phyloP scores from a whole-genome alignment of 805 yeast genomes.

The Wickerhamiella parazyma region DNA sequence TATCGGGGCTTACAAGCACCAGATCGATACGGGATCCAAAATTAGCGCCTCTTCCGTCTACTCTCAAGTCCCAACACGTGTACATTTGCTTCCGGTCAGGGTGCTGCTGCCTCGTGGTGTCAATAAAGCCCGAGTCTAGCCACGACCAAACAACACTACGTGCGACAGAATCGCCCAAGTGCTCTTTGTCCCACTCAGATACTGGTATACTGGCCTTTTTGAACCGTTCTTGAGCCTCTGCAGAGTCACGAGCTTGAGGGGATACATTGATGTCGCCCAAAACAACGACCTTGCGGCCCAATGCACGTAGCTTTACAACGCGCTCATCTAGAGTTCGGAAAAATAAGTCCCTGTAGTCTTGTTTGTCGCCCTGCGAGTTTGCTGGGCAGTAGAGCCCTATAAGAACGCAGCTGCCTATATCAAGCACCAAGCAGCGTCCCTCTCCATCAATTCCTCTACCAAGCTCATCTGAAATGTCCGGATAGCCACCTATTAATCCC shows the following conservation, averaged over 20 bases:
- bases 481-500: slow-evolving; percentile 70
- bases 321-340: slow-evolving; percentile 48
- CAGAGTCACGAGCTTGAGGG: slow-evolving; percentile 69
- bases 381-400: slow-evolving; percentile 79
- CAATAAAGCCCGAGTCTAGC: slow-evolving; percentile 25
- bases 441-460: slow-evolving; percentile 53
- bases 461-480: slow-evolving; percentile 27
- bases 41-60: slow-evolving; percentile 64
- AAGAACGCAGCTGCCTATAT: slow-evolving; percentile 37
- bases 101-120: slow-evolving; percentile 34
- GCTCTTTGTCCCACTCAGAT: slow-evolving; percentile 16
- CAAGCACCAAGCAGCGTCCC: slow-evolving; percentile 70
- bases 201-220: slow-evolving; percentile 20
- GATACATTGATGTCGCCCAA: slow-evolving; percentile 86
- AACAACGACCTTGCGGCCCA: slow-evolving; percentile 57
- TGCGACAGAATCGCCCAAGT: slow-evolving; percentile 26
- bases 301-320: slow-evolving; percentile 35
- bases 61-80: slow-evolving; percentile 83
- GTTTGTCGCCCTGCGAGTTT: slow-evolving; percentile 57
- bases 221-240: slow-evolving; percentile 45
- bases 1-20: slow-evolving; percentile 37
- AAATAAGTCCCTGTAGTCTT: slow-evolving; percentile 46
- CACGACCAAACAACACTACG: slow-evolving; percentile 37
- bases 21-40: slow-evolving; percentile 83
- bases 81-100: slow-evolving; percentile 53